phyloP scores from a whole-genome alignment of 164 flowering plant species.

The Pachysandra terminalis region DNA sequence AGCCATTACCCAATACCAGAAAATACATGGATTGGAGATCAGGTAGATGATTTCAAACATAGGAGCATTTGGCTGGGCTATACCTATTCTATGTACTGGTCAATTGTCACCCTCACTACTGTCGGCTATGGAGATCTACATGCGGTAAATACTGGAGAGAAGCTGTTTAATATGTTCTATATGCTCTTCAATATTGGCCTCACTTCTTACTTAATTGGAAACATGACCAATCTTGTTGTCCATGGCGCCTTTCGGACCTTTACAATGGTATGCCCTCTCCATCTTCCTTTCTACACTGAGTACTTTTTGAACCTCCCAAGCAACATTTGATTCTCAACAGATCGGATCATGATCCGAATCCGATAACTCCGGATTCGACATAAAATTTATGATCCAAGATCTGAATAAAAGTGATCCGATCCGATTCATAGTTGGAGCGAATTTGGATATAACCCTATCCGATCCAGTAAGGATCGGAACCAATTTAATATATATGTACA shows the following conservation, averaged over 20 bases:
- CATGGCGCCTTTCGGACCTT: slow-evolving; percentile 61
- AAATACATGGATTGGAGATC: slow-evolving; percentile 72
- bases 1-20: slow-evolving; percentile 29
- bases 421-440: too few relatives aligned
- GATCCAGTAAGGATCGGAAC: too few relatives aligned
- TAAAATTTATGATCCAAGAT: too few relatives aligned
- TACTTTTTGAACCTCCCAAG: background rate
- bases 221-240: slow-evolving; percentile 88
- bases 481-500: too few relatives aligned
- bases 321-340: too few relatives aligned
- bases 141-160: slow-evolving; percentile 69
- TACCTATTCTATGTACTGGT: slow-evolving; percentile 78
- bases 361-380: too few relatives aligned
- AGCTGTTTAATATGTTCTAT: slow-evolving; percentile 58
- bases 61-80: slow-evolving; percentile 72
- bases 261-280: slow-evolving; percentile 45
- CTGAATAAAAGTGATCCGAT: too few relatives aligned
- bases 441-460: too few relatives aligned
- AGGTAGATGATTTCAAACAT: slow-evolving; percentile 41
- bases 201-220: slow-evolving; percentile 75
- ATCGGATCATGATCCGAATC: too few relatives aligned
- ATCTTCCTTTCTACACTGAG: background rate
- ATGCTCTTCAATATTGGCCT: slow-evolving; percentile 93
- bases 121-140: slow-evolving; percentile 89
- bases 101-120: slow-evolving; percentile 77